phyloP scores from a whole-genome alignment of 768 basidiomycete species.

The Mrakia hoshinonis region DNA sequence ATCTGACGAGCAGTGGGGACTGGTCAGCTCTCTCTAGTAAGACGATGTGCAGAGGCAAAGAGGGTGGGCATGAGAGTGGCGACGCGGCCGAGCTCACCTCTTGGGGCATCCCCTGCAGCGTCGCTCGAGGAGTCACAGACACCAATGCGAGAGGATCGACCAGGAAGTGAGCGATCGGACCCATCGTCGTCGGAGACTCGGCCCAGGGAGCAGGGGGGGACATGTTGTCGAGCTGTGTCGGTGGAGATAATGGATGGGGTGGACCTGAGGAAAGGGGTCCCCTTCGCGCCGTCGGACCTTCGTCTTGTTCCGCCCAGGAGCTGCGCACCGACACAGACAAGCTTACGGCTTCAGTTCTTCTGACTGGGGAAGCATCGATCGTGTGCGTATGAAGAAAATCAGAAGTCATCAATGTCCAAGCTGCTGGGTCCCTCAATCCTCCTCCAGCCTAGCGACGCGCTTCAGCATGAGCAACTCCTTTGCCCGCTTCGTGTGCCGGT shows the following conservation, averaged over 20 bases:
- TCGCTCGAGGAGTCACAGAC: no score
- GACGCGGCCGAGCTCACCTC: no score
- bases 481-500: constrained; percentile 50
- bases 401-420: neutral
- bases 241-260: no score
- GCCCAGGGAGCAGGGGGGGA: no score
- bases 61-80: no score
- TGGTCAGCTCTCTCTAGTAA: neutral
- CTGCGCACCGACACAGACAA: no score
- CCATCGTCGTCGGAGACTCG: no score
- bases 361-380: neutral
- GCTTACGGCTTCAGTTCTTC: no score
- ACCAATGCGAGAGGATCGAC: no score
- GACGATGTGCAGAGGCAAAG: neutral
- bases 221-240: no score
- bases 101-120: no score
- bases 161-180: no score
- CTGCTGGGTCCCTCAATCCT: neutral
- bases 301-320: neutral
- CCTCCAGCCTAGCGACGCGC: constrained; percentile 1
- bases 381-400: neutral
- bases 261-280: neutral
- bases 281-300: neutral
- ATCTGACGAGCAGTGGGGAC: neutral
- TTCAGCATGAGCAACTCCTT: neutral